Percentiles rank a stretch among this genome's conserved stretches.
Conservation (phyloP, 2,329 filamentous ascomycete species). For the Pseudogymnoascus sp. region DNA sequence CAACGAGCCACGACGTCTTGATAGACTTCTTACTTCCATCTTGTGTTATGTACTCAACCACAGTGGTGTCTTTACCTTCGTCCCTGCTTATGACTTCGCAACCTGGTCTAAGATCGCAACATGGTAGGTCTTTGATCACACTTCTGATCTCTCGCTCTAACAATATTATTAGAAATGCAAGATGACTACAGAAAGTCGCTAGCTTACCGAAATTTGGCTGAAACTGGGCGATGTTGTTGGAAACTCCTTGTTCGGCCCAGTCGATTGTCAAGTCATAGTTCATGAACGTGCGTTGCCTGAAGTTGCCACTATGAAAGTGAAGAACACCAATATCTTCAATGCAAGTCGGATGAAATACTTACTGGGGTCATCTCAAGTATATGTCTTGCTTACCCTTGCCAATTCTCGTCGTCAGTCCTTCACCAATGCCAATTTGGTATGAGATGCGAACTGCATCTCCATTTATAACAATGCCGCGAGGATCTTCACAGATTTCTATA, state of each 20-base stretch:
- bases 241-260: slow-evolving; percentile 11
- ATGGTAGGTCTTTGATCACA: neutral
- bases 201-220: slow-evolving; percentile 14
- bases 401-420: slow-evolving; percentile 12
- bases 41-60: neutral
- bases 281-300: slow-evolving; percentile 1
- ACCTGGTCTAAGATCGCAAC: neutral
- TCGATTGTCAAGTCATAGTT: slow-evolving; percentile 1
- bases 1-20: slow-evolving; percentile 13
- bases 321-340: slow-evolving; percentile 5
- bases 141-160: neutral
- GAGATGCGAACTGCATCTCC: slow-evolving; percentile 16
- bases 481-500: slow-evolving; percentile 14
- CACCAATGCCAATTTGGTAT: slow-evolving; percentile 15
- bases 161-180: neutral
- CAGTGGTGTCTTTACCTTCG: neutral
- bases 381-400: neutral
- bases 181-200: neutral
- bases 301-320: slow-evolving; percentile 14
- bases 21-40: slow-evolving; percentile 5
- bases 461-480: slow-evolving; percentile 13
- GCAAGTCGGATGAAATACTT: too few species aligned
- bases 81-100: slow-evolving; percentile 4
- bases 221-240: slow-evolving; percentile 10
- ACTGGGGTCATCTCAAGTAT: neutral